Percentiles rank a stretch among this genome's conserved stretches.
These are phyloP conservation scores for Monilinia aucupariae DNA, from an alignment of 2,329 filamentous ascomycete genomes.

Conservation along the genomic window DNA sequence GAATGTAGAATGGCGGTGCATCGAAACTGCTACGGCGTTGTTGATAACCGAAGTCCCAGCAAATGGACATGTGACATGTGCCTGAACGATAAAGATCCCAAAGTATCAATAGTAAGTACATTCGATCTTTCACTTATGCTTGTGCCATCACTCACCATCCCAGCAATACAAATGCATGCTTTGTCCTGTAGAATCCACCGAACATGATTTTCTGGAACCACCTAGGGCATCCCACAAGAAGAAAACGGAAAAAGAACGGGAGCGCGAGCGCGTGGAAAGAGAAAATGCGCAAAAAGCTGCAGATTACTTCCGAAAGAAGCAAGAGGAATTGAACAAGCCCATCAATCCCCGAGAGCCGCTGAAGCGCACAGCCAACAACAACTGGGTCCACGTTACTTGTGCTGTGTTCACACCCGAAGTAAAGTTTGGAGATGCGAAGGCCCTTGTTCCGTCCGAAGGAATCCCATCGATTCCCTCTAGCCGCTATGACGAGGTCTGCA, in stretches of 20 bases:
- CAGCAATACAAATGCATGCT: conserved; percentile 88
- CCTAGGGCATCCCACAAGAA: conserved; percentile 77
- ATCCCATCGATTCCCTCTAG: conserved; percentile 73
- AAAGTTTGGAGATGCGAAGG: conserved; percentile 80
- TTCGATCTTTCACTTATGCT: conserved; percentile 19
- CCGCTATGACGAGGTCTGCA: conserved; percentile 68
- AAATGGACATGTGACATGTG: conserved; percentile 98
- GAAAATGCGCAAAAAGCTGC: conserved; percentile 75
- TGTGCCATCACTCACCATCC: conserved; percentile 27
- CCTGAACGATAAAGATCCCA: conserved; percentile 84
- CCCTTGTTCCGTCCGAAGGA: conserved; percentile 81
- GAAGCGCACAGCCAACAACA: conserved; percentile 92
- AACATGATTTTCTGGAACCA: conserved; percentile 77
- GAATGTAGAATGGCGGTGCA: conserved; percentile 92
- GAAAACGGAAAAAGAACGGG: conserved; percentile 86
- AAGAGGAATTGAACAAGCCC: conserved; percentile 79
- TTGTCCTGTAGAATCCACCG: conserved; percentile 76
- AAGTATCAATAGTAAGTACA: conserved; percentile 75
- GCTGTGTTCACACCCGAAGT: conserved; percentile 89
- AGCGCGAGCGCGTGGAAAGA: conserved; percentile 80
- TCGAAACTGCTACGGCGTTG: conserved; percentile 83
- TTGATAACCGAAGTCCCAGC: conserved; percentile 56
- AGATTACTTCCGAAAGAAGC: conserved; percentile 75
- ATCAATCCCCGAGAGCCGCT: conserved; percentile 80
- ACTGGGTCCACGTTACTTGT: conserved; percentile 95